Evolutionary conservation across 2,329 filamentous ascomycete genomes (phyloP), one percentile per base, ranked within the genome.

Genomic region (Clonostachys rhizophaga): DNA sequence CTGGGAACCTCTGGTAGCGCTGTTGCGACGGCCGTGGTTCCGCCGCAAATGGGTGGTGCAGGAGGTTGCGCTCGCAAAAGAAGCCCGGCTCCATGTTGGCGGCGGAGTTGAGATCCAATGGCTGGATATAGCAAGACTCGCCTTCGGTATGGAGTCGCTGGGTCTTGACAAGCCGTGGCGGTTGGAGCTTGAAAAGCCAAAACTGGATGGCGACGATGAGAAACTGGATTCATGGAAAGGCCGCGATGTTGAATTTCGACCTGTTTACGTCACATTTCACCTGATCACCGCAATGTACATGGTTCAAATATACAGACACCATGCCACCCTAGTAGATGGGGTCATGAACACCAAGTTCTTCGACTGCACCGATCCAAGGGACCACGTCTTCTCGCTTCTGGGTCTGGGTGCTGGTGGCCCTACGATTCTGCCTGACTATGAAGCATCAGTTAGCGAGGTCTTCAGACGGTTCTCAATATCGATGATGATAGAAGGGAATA

Each of bases 41-140:
- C 40, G 41, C 9, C 44, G 48, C 16, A 37, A 37, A 14, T 49
- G 48, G 44, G 42, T 49, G 24, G 37, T 49, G 4, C 48, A 49
- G 11, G 45, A 49, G 30, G 48, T 47, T 12, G 41, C 44, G 3
- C 36, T 39, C 7, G 36, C 36, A 7, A n/a, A 18, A n/a, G 14
- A 39, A 8, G 36, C 17, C 36, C 14, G 7, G 3, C 14, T 39
- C 14, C 11, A 39, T n/a, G 36, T 18, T 18, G 36, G 36, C 36
- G 17, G 17, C 36, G 36, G 14, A 11, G 24, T 30, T 30, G 24
- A 30, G 24, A 30, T 30, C 8, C 9, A 30, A 30, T 39, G 36
- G 36, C 17, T 39, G 2, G 14, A 39, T 39, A n/a, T 39, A n/a
- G 14, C 36, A n/a, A n/a, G 17, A 12, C 36, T 39, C 12, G 36